Evolutionary conservation across 2,329 filamentous ascomycete species (phyloP).

Genomic region (Paecilomyces sp.): DNA sequence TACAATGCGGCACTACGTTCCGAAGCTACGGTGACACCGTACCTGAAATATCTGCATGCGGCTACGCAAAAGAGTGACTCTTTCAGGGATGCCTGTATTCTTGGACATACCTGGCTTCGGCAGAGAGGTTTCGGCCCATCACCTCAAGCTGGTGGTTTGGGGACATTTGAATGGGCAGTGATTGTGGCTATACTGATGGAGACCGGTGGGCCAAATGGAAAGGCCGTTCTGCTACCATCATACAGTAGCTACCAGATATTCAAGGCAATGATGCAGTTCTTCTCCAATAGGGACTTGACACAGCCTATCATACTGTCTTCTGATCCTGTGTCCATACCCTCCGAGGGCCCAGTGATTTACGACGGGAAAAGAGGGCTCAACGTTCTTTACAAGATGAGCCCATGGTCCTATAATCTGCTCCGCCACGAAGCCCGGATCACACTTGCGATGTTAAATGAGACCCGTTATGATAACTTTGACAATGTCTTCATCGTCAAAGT

Average conservation of each 20-base stretch:
- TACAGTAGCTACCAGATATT: slow-evolving; percentile 91
- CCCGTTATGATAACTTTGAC: slow-evolving; percentile 71
- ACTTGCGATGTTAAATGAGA: slow-evolving; percentile 66
- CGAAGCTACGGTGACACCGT: slow-evolving; percentile 65
- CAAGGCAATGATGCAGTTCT: slow-evolving; percentile 85
- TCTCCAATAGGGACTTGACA: slow-evolving; percentile 67
- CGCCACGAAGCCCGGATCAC: slow-evolving; percentile 69
- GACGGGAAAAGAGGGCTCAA: slow-evolving; percentile 71
- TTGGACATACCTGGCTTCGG: slow-evolving; percentile 82
- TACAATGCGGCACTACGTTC: slow-evolving; percentile 83
- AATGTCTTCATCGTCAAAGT: slow-evolving; percentile 67
- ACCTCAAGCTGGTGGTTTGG: slow-evolving; percentile 75
- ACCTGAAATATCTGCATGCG: slow-evolving; percentile 68
- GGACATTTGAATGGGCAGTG: slow-evolving; percentile 84
- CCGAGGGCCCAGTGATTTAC: slow-evolving; percentile 63
- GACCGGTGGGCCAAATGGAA: slow-evolving; percentile 65
- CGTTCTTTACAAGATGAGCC: slow-evolving; percentile 80
- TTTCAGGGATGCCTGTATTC: slow-evolving; percentile 75
- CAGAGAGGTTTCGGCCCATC: slow-evolving; percentile 73
- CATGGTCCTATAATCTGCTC: slow-evolving; percentile 71
- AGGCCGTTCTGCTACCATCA: slow-evolving; percentile 65
- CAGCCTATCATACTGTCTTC: slow-evolving; percentile 50
- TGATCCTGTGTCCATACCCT: slow-evolving; percentile 24
- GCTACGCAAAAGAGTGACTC: slow-evolving; percentile 61
- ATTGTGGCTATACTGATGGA: slow-evolving; percentile 73